A percentile compares a stretch with the other conserved stretches of the same genome.
Evolutionary conservation across 306 rosid genomes (phyloP).

Genomic region (Quercus alba): DNA sequence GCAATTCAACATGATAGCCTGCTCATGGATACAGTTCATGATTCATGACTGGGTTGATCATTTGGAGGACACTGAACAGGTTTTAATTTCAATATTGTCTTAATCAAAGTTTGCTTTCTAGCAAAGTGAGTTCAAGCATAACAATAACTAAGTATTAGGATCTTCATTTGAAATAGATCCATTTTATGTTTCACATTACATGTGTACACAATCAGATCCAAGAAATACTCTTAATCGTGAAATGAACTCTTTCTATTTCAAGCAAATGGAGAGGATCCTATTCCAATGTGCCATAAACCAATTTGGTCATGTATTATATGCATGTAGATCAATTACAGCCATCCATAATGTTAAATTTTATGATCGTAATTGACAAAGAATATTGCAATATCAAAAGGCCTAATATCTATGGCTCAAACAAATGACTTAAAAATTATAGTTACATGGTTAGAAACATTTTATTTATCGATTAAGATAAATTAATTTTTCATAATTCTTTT

Average conservation of each 20-base stretch:
- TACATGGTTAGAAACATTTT: not conserved
- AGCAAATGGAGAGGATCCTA: no score
- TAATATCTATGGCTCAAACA: no score
- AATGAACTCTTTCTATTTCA: no score
- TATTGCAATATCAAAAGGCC: no score
- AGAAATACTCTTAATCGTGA: no score
- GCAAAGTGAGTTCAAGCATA: not conserved
- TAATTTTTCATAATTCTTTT: no score
- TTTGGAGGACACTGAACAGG: constrained; percentile 78
- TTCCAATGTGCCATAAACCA: not conserved
- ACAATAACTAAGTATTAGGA: not conserved
- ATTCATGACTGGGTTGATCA: constrained; percentile 89
- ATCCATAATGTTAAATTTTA: not conserved
- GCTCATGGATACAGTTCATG: constrained; percentile 85
- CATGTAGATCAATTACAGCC: not conserved
- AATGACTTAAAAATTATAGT: no score
- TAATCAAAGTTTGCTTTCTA: not conserved
- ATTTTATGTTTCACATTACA: not conserved
- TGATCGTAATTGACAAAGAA: not conserved
- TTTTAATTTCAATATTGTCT: not conserved
- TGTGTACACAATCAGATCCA: no score
- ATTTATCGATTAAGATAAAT: no score
- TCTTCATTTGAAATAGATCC: no score
- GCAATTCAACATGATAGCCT: constrained; percentile 78
- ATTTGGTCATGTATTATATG: not conserved